Evolutionary conservation across 805 yeast genomes (phyloP), one percentile per base, ranked within the genome.

Genomic region (Saccharomycopsis capsularis): DNA sequence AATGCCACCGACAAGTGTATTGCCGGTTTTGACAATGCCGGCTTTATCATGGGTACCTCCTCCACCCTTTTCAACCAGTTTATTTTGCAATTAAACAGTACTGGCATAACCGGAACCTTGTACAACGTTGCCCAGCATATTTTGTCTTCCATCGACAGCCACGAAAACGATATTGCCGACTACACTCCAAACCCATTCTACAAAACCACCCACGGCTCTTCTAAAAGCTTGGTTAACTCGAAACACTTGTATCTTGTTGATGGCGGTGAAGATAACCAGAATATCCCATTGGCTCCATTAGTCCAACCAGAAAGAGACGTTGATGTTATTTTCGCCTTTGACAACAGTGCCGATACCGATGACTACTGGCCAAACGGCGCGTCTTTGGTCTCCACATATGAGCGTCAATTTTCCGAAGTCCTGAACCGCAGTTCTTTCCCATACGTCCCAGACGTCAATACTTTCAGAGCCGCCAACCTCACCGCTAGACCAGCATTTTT

Each of bases 21-120:
- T 50, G 74, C 68, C 2, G 90, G 91, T 2, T 81, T 74, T 51
- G 96, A 89, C 63, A 86, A 86, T 57, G 81, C 85, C 5, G 95
- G 95, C 4, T 89, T 78, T 60, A 66, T 85, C 27, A 68, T 86
- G 67, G 96, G 95, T 36, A 83, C 95, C 3, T 86, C 95, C 1
- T 83, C 95, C 2, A 73, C 91, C 1, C 65, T 88, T 44, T 88
- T 88, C 70, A 87, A 85, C 61, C 80, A 79, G 61, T 69, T 82
- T 45, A 60, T 85, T 18, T 63, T 82, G 40, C 73, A 74, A 55
- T 63, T 84, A 50, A 79, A 82, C 61, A 61, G 78, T 19, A 72
- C 82, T 1, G 73, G 75, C 22, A 53, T 76, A 1, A 57, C 72
- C 2, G 78, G 80, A 15, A 67, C 68, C 21, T 56, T 81, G 7